Percentiles rank a stretch among this genome's conserved stretches.
Conservation (phyloP, 257 asterid genomes). For the Leptodermis oblonga region DNA sequence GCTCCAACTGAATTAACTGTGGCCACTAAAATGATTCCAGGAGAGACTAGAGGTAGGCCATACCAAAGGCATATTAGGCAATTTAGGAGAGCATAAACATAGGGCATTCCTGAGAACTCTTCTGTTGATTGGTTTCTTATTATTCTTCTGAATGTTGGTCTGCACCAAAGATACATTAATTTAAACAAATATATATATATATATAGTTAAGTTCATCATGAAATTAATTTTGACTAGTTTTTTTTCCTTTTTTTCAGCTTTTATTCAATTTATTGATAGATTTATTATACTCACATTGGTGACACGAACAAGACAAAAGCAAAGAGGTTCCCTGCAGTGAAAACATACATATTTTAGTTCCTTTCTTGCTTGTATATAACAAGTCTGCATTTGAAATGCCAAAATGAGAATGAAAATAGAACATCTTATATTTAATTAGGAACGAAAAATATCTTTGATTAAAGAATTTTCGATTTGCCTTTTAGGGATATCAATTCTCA, state of each 20-base stretch:
- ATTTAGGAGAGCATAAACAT: conserved; percentile 71
- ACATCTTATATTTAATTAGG: too few species aligned
- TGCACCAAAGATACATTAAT: conserved; percentile 25
- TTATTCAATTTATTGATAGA: neutral
- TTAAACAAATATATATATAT: too few species aligned
- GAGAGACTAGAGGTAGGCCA: conserved; percentile 64
- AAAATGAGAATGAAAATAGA: too few species aligned
- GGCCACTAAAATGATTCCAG: conserved; percentile 59
- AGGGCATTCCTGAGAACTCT: conserved; percentile 80
- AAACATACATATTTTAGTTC: neutral
- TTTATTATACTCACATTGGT: conserved; percentile 62
- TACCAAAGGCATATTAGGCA: conserved; percentile 88
- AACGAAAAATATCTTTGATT: too few species aligned
- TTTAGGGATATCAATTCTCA: too few species aligned
- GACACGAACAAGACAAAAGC: conserved; percentile 78
- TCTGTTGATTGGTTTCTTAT: conserved; percentile 67
- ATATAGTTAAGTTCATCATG: too few species aligned
- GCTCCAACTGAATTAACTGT: conserved; percentile 82
- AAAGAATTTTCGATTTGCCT: too few species aligned
- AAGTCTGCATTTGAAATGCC: too few species aligned
- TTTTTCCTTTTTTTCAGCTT: too few species aligned
- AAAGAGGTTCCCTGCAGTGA: conserved; percentile 64
- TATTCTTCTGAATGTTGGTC: conserved; percentile 80
- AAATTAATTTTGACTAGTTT: too few species aligned
- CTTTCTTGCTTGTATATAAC: too few species aligned